These are phyloP conservation scores for Tuber brumale DNA, from an alignment of 495 filamentous ascomycete genomes.

Conservation along the genomic window DNA sequence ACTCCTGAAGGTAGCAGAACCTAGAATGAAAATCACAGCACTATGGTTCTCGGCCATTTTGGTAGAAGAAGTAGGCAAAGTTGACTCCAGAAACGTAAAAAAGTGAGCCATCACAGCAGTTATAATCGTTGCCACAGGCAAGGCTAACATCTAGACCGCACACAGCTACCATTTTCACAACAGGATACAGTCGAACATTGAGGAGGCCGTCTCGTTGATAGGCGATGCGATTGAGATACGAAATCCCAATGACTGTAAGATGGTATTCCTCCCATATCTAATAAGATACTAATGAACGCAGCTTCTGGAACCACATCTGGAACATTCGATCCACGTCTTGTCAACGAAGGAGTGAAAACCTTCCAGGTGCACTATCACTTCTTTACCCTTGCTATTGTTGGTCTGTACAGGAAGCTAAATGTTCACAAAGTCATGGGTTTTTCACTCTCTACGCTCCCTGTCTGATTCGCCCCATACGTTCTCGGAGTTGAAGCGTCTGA, in stretches of 20 bases:
- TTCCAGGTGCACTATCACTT: conserved; percentile 50
- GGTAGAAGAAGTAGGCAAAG: conserved; percentile 68
- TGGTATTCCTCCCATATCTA: not conserved
- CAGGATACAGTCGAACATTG: conserved; percentile 48
- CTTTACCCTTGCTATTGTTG: not conserved
- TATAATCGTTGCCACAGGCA: not conserved
- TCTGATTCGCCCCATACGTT: conserved; percentile 52
- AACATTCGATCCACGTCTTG: conserved; percentile 33
- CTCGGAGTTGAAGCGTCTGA: conserved; percentile 52
- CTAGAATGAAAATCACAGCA: conserved; percentile 52
- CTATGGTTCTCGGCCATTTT: conserved; percentile 68
- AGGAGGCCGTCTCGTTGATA: conserved; percentile 50
- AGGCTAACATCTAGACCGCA: conserved; percentile 10
- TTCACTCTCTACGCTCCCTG: conserved; percentile 57
- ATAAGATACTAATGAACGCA: conserved; percentile 8
- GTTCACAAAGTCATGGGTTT: conserved; percentile 54
- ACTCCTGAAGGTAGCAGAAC: conserved; percentile 52
- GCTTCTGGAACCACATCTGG: conserved; percentile 40
- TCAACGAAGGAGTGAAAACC: conserved; percentile 53
- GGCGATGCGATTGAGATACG: conserved; percentile 45
- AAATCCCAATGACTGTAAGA: conserved; percentile 20
- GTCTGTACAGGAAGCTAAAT: conserved; percentile 10
- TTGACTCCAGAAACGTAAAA: conserved; percentile 53
- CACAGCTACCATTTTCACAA: conserved; percentile 49
- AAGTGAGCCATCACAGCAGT: conserved; percentile 45